Conservation (phyloP, 179 eudicot species). For the Spergularia azorica region DNA sequence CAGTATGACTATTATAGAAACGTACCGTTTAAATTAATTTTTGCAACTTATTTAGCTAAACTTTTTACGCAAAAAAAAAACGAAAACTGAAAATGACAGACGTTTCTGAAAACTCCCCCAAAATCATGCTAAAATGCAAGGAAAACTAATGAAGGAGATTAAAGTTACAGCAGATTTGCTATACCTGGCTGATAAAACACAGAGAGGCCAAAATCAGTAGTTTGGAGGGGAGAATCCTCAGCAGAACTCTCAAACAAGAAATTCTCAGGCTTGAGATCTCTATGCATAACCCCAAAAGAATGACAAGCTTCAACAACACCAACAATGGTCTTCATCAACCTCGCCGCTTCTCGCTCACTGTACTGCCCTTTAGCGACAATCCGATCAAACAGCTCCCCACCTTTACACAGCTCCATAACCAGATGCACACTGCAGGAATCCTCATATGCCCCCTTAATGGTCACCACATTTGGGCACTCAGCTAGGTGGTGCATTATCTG, state of each 20-base stretch:
- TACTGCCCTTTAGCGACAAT: slow-evolving; percentile 44
- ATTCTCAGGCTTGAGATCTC: slow-evolving; percentile 52
- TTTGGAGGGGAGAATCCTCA: slow-evolving; percentile 39
- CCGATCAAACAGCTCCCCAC: slow-evolving; percentile 49
- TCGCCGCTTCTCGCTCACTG: slow-evolving; percentile 42
- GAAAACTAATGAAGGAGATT: not conserved
- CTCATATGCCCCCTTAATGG: slow-evolving; percentile 42
- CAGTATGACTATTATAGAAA: too few species aligned
- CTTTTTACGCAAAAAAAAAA: too few species aligned
- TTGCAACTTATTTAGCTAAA: too few species aligned
- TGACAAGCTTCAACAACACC: slow-evolving; percentile 44
- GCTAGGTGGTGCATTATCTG: slow-evolving; percentile 48
- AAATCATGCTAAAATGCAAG: not conserved
- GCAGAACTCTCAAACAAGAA: slow-evolving; percentile 38
- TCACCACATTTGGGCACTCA: slow-evolving; percentile 35
- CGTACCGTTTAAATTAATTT: too few species aligned
- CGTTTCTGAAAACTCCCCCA: too few species aligned
- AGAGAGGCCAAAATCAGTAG: slow-evolving; percentile 46
- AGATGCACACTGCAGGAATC: slow-evolving; percentile 38
- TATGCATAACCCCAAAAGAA: slow-evolving; percentile 48
- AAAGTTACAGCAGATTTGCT: not conserved
- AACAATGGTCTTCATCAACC: slow-evolving; percentile 41
- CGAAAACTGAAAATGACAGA: too few species aligned
- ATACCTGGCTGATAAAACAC: slow-evolving; percentile 49
- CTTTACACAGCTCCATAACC: slow-evolving; percentile 50